Evolutionary conservation across 495 filamentous ascomycete genomes (phyloP).

Genomic region (Podospora anserina): DNA sequence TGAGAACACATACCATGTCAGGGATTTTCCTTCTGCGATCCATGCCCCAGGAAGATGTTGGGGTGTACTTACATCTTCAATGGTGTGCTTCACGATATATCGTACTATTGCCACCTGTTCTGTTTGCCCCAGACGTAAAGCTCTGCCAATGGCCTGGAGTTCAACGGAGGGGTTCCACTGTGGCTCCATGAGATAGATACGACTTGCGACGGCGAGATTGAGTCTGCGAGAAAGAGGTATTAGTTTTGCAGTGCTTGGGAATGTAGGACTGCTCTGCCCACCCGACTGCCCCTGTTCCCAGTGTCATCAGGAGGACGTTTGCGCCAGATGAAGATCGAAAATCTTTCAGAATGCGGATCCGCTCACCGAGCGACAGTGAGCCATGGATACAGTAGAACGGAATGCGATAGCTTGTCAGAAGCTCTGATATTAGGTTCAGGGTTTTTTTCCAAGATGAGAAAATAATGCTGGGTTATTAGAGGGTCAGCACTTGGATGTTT

Average conservation of each 20-base stretch:
- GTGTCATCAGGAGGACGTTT: neutral
- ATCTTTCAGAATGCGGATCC: neutral
- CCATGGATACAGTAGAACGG: neutral
- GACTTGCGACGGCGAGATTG: constrained; percentile 39
- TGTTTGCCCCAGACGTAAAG: constrained; percentile 18
- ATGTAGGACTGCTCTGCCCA: neutral
- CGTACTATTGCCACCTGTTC: neutral
- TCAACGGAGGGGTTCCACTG: constrained; percentile 48
- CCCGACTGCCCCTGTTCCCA: neutral
- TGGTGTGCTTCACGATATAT: neutral
- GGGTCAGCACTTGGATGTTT: neutral
- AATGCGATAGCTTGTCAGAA: neutral
- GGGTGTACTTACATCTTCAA: neutral
- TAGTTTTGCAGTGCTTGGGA: too few relatives aligned
- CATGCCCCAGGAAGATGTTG: neutral
- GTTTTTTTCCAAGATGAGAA: neutral
- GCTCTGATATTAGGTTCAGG: neutral
- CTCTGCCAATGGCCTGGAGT: constrained; percentile 40
- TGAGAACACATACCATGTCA: constrained; percentile 22
- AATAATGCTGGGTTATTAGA: neutral
- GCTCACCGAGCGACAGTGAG: neutral
- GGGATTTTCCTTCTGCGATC: neutral
- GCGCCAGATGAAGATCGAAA: neutral
- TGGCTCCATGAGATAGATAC: constrained; percentile 42
- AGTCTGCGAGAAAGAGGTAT: neutral